A percentile compares a stretch with the other conserved stretches of the same genome.
phyloP scores from a whole-genome alignment of 441 rosid species.

The Pelargonium citronellum region DNA sequence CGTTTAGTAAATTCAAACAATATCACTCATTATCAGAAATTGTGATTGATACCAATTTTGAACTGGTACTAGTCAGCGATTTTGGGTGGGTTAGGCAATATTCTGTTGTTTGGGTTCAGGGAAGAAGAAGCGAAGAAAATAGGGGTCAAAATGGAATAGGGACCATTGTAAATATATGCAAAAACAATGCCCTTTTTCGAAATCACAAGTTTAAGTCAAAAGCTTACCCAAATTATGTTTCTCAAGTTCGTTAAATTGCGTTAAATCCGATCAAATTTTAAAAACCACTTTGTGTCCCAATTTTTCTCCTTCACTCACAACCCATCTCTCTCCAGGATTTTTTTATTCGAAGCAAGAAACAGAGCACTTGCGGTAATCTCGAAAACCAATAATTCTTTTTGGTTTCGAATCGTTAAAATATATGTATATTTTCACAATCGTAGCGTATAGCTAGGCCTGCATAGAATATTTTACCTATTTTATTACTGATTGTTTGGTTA shows the following conservation, averaged over 20 bases:
- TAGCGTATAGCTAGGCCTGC: not conserved
- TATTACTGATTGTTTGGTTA: not conserved
- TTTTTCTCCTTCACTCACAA: not conserved
- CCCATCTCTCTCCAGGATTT: not conserved
- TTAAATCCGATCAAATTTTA: not conserved
- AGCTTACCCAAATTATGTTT: not conserved
- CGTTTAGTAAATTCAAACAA: too few relatives aligned
- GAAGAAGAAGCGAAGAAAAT: too few relatives aligned
- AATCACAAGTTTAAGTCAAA: not conserved
- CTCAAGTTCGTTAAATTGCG: slow-evolving; percentile 4
- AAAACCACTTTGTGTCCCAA: not conserved
- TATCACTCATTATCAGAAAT: too few relatives aligned
- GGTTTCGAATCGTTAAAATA: not conserved
- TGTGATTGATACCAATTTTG: too few relatives aligned
- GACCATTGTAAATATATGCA: not conserved
- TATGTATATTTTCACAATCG: not conserved
- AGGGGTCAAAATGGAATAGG: not conserved
- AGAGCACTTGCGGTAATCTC: slow-evolving; percentile 6
- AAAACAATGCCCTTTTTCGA: not conserved
- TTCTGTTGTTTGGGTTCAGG: too few relatives aligned
- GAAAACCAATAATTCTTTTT: slow-evolving; percentile 4
- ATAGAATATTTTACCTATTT: not conserved
- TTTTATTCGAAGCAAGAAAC: not conserved
- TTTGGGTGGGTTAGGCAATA: too few relatives aligned
- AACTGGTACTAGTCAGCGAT: too few relatives aligned